Conservation (phyloP, 106 monocot species). For the Dioscorea dumetorum region DNA sequence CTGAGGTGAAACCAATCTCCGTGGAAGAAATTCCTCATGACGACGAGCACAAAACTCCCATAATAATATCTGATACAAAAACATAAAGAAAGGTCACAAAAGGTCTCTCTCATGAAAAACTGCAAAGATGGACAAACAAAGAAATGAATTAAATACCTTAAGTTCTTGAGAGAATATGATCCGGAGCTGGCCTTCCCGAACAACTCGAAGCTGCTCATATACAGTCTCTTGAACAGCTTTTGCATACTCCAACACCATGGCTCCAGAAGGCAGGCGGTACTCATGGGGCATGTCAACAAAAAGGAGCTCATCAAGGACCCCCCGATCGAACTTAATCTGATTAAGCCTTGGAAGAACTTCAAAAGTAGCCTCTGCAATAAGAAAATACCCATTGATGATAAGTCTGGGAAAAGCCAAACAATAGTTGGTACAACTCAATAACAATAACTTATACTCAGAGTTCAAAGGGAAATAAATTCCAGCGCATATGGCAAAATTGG, state of each 20-base stretch:
- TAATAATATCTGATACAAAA: conserved; percentile 64
- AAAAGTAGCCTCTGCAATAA: conserved; percentile 64
- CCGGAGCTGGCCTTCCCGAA: conserved; percentile 83
- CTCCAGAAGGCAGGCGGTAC: conserved; percentile 49
- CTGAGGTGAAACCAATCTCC: conserved; percentile 85
- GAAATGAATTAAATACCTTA: conserved; percentile 40
- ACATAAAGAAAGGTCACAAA: neutral
- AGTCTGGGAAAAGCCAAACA: neutral
- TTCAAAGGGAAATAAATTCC: too few species aligned
- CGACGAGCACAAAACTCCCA: conserved; percentile 94
- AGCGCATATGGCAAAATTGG: too few species aligned
- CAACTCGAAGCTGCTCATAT: conserved; percentile 81
- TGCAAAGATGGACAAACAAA: too few species aligned
- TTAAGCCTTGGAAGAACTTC: conserved; percentile 88
- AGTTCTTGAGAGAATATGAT: conserved; percentile 88
- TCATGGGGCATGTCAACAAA: conserved; percentile 85
- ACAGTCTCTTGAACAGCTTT: conserved; percentile 88
- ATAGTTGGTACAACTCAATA: neutral
- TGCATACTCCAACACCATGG: conserved; percentile 81
- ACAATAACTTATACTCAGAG: too few species aligned
- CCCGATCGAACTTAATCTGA: conserved; percentile 93
- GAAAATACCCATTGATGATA: conserved; percentile 2
- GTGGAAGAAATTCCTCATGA: conserved; percentile 86
- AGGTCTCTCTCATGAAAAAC: neutral
- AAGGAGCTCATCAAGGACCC: conserved; percentile 71